Base-by-base conservation (phyloP, 139 green algal species). In the Auxenochlorella pyrenoidosa region DNA sequence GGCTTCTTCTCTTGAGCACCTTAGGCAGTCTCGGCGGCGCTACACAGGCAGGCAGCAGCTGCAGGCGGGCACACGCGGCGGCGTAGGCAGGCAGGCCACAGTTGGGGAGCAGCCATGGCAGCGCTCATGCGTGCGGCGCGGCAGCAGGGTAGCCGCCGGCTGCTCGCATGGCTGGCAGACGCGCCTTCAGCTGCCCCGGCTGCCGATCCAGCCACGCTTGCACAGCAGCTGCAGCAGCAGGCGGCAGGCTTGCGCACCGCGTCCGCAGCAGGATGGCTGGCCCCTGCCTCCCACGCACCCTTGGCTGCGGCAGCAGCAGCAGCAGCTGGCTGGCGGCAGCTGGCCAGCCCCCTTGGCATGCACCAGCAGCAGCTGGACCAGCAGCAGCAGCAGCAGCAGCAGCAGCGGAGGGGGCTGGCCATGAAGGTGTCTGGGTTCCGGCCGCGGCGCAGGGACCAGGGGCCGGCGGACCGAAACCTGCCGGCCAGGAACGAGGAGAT, bases 401-500 rank as follows among this genome's bases (percentile, higher is more conserved):
- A 85, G 80, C 58, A 59, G 60, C 58, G 40, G 75, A 43, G 43
- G 3, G 43, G 78, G 5, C 24, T 70, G 54, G 78, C 78, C 1
- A 34, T 68, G 34, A 83, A 83, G 18, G 68, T 70, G 10, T 28
- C 40, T 0, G 47, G 79, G 22, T 47, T 28, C 58, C 72, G 41
- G 36, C 18, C 8, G 22, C 16, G 3, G 34, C 54, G 36, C 36
- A 15, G 21, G 38, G 43, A 72, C 34, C 13, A 77, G 12, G 41
- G 21, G 28, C 70, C 40, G 19, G 32, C 63, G 38, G 59, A 82
- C 34, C 75, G 58, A 3, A 75, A 41, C 1, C 47, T 81, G 43
- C 80, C 87, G 16, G 32, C 71, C 12, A n/a, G 58, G 26, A 90
- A 90, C 32, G 65, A 88, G 68, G 54, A 90, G 78, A 90, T 90